Evolutionary conservation across 495 filamentous ascomycete genomes (phyloP), one percentile per base, ranked within the genome.

Genomic region (Antarctomyces pellizariae): DNA sequence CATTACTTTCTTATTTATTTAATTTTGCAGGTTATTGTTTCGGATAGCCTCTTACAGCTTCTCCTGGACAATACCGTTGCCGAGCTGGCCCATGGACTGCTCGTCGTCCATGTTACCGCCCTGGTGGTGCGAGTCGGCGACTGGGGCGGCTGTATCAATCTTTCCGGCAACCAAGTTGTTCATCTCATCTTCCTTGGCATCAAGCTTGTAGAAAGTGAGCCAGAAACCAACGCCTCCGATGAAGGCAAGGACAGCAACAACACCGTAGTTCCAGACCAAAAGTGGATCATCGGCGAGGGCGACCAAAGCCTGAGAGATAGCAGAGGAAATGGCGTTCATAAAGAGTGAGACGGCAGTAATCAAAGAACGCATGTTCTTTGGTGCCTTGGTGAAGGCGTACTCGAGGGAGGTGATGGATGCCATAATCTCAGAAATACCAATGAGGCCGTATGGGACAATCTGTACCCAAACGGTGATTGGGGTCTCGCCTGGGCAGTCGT

Each of bases 341-440:
- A 79, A 72, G 20, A 77, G 57, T 12, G 59, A 59, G 18, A 78
- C 50, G 4, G 69, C 63, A 34, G 66, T 67, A 10, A 80, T 64
- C 18, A 76, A 57, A 5, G 64, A 72, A 6, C 71, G 59, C 73
- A 83, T 76, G 46, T 70, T 76, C 33, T 51, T 56, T 4, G 76
- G 76, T 0, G 76, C 74, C 49, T 83, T 78, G 38, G 67, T 74
- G 44, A 67, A 80, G 4, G 75, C 77, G 32, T 82, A 79, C 36
- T 69, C 64, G 27, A 57, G 48, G 7, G 52, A 53, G 1, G 56
- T 54, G 34, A 59, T 53, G 11, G 47, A 50, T 16, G 52, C 43
- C 28, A 56, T 52, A 16, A 59, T 59, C 25, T 52, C 48, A 6
- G 42, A 45, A 13, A 50, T 33, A 4, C 43, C 46, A n/a, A 49